Evolutionary conservation across 1,284 basidiomycete species (phyloP).

Genomic region (Mycosarcoma mackinlayi): DNA sequence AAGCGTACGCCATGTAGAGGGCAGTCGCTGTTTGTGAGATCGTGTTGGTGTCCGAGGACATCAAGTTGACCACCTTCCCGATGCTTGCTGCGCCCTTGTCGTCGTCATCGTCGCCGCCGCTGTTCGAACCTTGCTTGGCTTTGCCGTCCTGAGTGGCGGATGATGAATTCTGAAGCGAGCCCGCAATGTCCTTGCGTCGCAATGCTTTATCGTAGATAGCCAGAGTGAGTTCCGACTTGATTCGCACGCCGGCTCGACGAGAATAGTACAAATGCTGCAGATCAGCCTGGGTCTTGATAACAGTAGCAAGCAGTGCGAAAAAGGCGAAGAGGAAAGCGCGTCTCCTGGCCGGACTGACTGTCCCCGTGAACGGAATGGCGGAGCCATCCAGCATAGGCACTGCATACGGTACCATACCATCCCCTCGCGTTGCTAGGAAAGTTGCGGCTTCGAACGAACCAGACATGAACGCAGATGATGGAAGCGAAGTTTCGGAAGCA

Average conservation of each 20-base stretch:
- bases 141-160: slow-evolving; percentile 67
- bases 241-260: slow-evolving; percentile 75
- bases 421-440: too few species aligned
- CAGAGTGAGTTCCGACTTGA: slow-evolving; percentile 80
- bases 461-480: too few species aligned
- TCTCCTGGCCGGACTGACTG: slow-evolving; percentile 18
- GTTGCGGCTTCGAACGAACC: slow-evolving; percentile 2
- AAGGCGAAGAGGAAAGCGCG: slow-evolving; percentile 48
- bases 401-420: too few species aligned
- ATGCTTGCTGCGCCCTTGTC: slow-evolving; percentile 34
- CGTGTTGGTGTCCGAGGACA: slow-evolving; percentile 34
- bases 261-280: slow-evolving; percentile 82
- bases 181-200: slow-evolving; percentile 84
- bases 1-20: slow-evolving; percentile 33
- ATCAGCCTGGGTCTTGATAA: slow-evolving; percentile 70
- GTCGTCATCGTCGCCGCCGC: slow-evolving; percentile 23
- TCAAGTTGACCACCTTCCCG: slow-evolving; percentile 47
- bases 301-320: slow-evolving; percentile 31
- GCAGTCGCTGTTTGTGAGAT: slow-evolving; percentile 14
- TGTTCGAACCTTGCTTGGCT: slow-evolving; percentile 2
- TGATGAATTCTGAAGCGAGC: slow-evolving; percentile 74
- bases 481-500: not conserved
- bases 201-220: slow-evolving; percentile 90
- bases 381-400: slow-evolving; percentile 2
- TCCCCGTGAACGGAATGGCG: not conserved